These are phyloP conservation scores for Schizonepeta tenuifolia DNA, from an alignment of 257 asterid species.

Conservation along the genomic window DNA sequence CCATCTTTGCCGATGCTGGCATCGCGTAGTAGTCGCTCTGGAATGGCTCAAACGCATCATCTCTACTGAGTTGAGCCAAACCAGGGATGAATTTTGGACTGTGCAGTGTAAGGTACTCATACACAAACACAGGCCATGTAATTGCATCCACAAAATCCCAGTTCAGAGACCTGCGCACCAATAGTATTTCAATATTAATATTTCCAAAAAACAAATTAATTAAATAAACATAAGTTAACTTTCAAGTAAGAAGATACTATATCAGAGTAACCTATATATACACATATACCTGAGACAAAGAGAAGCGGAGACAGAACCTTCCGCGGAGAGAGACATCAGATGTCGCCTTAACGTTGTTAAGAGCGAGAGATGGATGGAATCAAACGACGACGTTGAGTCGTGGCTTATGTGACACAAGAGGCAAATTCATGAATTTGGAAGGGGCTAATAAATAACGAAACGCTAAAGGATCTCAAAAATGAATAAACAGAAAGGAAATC, in stretches of 20 bases:
- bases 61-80: conserved; percentile 39
- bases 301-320: conserved; percentile 60
- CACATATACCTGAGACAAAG: conserved; percentile 62
- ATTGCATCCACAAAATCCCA: conserved; percentile 88
- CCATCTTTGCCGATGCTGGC: conserved; percentile 64
- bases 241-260: too few species aligned
- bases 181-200: background rate
- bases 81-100: conserved; percentile 63
- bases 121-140: conserved; percentile 87
- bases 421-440: conserved; percentile 75
- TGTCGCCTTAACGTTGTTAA: conserved; percentile 66
- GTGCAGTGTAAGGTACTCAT: conserved; percentile 72
- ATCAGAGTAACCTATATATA: too few species aligned
- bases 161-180: conserved; percentile 75
- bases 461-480: conserved; percentile 90
- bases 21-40: conserved; percentile 66
- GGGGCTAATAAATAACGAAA: conserved; percentile 76
- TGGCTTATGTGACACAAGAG: conserved; percentile 52
- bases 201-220: too few species aligned
- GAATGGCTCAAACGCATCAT: conserved; percentile 41
- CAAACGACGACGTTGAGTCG: conserved; percentile 64
- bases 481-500: conserved; percentile 75
- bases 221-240: too few species aligned
- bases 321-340: conserved; percentile 63
- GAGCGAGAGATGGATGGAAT: conserved; percentile 73